Evolutionary conservation across 2,329 filamentous ascomycete genomes (phyloP).

Genomic region (Fusarium musae): DNA sequence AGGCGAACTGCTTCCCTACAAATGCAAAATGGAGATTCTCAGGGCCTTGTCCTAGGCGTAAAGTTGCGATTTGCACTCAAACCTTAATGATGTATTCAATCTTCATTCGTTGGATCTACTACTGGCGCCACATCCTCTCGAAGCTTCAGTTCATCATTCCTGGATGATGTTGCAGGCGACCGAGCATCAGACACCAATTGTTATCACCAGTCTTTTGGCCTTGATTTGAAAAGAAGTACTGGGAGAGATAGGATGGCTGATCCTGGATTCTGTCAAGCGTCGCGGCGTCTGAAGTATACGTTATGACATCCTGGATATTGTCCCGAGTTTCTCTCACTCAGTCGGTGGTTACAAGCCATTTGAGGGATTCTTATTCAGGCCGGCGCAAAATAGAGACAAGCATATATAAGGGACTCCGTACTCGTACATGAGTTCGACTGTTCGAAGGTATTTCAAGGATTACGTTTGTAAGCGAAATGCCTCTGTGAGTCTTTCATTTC

Average conservation of each 20-base stretch:
- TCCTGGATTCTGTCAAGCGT: neutral
- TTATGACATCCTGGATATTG: neutral
- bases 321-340: neutral
- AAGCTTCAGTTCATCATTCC: neutral
- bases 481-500: neutral
- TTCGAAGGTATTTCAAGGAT: neutral
- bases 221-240: neutral
- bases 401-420: neutral
- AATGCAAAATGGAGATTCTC: neutral
- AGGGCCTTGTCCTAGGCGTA: constrained; percentile 15
- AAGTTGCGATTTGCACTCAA: neutral
- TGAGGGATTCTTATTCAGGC: neutral
- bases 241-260: neutral
- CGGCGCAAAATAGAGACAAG: neutral
- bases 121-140: neutral
- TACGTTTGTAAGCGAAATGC: neutral
- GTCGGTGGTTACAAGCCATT: neutral
- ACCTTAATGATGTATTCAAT: neutral
- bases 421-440: neutral
- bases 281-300: neutral
- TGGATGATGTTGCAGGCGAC: neutral
- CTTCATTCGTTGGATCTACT: neutral
- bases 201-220: neutral
- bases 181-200: neutral
- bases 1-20: neutral